Evolutionary conservation across 495 filamentous ascomycete species (phyloP), one percentile per base, ranked within the genome.

Genomic region (Aspergillus nanangensis): DNA sequence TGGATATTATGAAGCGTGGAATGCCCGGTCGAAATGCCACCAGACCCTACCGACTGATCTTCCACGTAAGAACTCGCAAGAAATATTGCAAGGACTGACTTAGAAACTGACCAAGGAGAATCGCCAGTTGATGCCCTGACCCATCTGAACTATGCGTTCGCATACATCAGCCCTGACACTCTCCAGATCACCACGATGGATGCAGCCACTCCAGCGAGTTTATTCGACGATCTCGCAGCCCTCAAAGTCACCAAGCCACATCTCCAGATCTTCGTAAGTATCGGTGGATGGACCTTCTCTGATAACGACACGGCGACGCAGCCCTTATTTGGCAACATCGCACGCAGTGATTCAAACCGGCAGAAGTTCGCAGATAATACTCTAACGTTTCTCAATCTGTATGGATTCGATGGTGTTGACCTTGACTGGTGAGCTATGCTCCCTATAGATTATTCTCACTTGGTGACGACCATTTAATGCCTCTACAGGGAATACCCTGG

Each of bases 331-430:
- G 48, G 55, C 33, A 41, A 67, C 10, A 48, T 53, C 8, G 19
- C 53, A 10, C 9, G 25, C 5, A 17, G 17, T 32, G 41, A 41
- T 23, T n/a, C 10, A 4, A 45, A 47, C 3, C 27, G 53, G n/a
- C 29, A 47, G 37, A 44, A 18, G 17, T 57, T 53, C 36, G 45
- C 50, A 5, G 29, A 49, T 24, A 52, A 56, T 7, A 20, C 46
- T 14, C 29, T 52, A 11, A 21, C 35, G n/a, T 52, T 56, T 19
- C 34, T 56, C 35, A 44, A 37, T 33, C 38, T 45, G 20, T 51
- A 56, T 48, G 48, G 52, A 19, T 77, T 80, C 44, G 71, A 81
- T 44, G 79, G 57, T 4, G 62, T 77, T 2, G 78, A 82, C 49
- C 38, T 80, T 25, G 65, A 69, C 41, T 68, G 67, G 67, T n/a